A percentile compares a stretch with the other conserved stretches of the same genome.
These are phyloP conservation scores for Tetrapyrgos nigripes DNA, from an alignment of 1,284 basidiomycete species.

Conservation along the genomic window DNA sequence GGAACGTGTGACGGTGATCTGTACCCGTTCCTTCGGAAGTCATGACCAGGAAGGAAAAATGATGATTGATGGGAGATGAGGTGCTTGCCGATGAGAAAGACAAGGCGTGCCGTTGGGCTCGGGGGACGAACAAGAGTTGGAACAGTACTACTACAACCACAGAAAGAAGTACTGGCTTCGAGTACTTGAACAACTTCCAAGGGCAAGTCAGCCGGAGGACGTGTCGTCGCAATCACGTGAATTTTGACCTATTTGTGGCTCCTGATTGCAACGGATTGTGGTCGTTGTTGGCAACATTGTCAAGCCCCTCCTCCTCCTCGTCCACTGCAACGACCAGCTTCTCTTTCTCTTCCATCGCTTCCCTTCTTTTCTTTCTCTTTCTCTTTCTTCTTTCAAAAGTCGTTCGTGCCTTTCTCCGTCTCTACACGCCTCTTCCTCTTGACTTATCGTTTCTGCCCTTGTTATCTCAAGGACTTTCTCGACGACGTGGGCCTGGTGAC, in stretches of 20 bases:
- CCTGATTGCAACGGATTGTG: conserved; percentile 19
- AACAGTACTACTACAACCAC: too few species aligned
- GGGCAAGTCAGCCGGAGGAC: too few species aligned
- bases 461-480: conserved; percentile 5
- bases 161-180: too few species aligned
- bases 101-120: too few species aligned
- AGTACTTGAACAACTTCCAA: too few species aligned
- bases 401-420: conserved; percentile 12
- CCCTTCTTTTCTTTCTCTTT: conserved; percentile 13
- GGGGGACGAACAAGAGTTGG: too few species aligned
- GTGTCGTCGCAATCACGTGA: too few species aligned
- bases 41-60: background rate
- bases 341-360: conserved; percentile 14
- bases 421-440: background rate
- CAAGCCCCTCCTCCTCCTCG: conserved; percentile 21
- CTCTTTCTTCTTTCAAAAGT: conserved; percentile 11
- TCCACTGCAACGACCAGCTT: conserved; percentile 21
- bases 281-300: conserved; percentile 34
- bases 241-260: conserved; percentile 15
- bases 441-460: conserved; percentile 4
- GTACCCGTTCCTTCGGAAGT: background rate
- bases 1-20: background rate
- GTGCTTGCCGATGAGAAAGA: background rate
- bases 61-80: background rate
- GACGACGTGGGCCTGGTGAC: conserved; percentile 11